Evolutionary conservation across 805 yeast species (phyloP), one percentile per base, ranked within the genome.

Genomic region (Kazachstania taianensis): DNA sequence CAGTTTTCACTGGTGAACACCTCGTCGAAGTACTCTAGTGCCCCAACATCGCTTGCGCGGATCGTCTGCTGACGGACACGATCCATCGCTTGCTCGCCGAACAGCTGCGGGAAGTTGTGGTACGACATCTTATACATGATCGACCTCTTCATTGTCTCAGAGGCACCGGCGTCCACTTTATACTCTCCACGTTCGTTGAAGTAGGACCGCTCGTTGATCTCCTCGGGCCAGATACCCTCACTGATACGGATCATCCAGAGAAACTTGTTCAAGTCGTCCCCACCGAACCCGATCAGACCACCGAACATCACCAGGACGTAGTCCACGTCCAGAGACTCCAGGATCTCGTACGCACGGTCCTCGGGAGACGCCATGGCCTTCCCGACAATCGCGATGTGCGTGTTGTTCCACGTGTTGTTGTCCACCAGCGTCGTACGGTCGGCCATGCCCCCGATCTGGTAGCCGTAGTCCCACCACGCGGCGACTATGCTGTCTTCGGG

Each of bases 181-280:
- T 85, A 92, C 59, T 86, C 96, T 42, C 97, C 96, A 37, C 74
- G 63, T 5, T 74, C 73, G 16, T 87, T 81, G 70, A 87, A 92
- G 63, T 66, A 92, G 45, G 77, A 72, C 44, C 92, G 68, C 64
- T 92, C 98, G 46, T 68, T 72, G 40, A 92, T 78, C 55, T 92
- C 97, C n/a, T 92, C 96, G 1, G 98, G 99, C 99, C 99, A 92
- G 41, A 92, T 84, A 37, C 98, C 98, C 62, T 92, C 95, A n/a
- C 96, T 74, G 47, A 92, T 92, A 60, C 98, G 75, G 20, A 92
- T 86, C 99, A 92, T 92, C 98, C 99, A 94, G 54, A 92, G 62
- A 64, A 86, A 92, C 63, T 92, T 92, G 68, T 92, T 92, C 51
- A 92, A 67, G 62, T 94, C 98, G 61, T 92, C 98, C 41, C 98